Percentiles rank a stretch among this genome's conserved stretches.
Evolutionary conservation across 2,329 filamentous ascomycete genomes (phyloP).

Genomic region (Colletotrichum coccodes): DNA sequence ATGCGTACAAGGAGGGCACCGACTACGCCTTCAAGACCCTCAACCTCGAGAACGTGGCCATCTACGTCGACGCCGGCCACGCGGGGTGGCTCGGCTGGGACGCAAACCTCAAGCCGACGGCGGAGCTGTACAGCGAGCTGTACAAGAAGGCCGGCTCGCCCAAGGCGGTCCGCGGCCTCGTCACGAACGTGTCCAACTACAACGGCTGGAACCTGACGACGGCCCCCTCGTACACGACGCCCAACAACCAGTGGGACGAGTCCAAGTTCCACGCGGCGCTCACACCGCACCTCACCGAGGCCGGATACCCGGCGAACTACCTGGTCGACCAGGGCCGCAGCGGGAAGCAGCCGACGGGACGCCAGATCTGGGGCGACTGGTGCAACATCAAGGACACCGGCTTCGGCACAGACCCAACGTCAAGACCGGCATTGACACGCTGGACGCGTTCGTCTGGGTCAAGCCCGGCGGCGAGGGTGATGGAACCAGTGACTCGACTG

Average conservation of each 20-base stretch:
- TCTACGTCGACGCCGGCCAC: constrained; percentile 51
- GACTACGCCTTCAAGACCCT: constrained; percentile 46
- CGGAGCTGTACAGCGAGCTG: constrained; percentile 40
- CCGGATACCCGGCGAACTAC: constrained; percentile 33
- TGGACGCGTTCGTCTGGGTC: constrained; percentile 69
- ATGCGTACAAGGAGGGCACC: constrained; percentile 42
- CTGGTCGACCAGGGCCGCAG: constrained; percentile 34
- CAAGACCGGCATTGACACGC: constrained; percentile 58
- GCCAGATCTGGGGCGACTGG: constrained; percentile 66
- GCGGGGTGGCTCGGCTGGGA: constrained; percentile 50
- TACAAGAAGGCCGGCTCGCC: constrained; percentile 46
- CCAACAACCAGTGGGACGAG: constrained; percentile 32
- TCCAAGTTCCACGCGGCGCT: constrained; percentile 32
- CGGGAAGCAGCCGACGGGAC: constrained; percentile 59
- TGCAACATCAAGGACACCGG: constrained; percentile 66
- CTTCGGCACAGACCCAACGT: constrained; percentile 63
- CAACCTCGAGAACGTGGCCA: constrained; percentile 47
- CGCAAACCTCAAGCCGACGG: constrained; percentile 41
- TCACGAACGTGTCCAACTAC: constrained; percentile 49
- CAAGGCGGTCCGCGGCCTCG: constrained; percentile 46
- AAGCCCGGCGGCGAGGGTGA: constrained; percentile 61
- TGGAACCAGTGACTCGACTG: constrained; percentile 45
- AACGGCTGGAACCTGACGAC: constrained; percentile 38
- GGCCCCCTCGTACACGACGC: constrained; percentile 39
- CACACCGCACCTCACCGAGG: constrained; percentile 26